These are phyloP conservation scores for Ustilago hordei DNA, from an alignment of 1,284 basidiomycete species.

Conservation along the genomic window DNA sequence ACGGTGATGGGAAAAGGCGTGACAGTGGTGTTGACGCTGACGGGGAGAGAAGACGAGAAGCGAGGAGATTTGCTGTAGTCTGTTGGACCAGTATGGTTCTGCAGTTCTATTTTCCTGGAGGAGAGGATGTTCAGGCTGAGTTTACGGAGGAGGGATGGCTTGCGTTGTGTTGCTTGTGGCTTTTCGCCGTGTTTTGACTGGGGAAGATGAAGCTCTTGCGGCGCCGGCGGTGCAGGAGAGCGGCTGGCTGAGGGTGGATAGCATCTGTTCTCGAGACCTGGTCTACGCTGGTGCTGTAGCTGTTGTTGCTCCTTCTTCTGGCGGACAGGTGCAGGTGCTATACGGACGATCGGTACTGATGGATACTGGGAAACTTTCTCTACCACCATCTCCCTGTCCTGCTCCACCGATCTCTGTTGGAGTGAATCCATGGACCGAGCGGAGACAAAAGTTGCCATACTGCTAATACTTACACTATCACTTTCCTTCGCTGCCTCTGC, in stretches of 20 bases:
- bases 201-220: not conserved
- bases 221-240: not conserved
- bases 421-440: not conserved
- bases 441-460: not conserved
- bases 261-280: not conserved
- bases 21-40: not conserved
- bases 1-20: slow-evolving; percentile 3
- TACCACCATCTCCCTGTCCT: no score
- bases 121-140: not conserved
- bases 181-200: not conserved
- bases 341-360: no score
- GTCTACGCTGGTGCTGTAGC: not conserved
- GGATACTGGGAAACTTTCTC: no score
- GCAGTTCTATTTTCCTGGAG: not conserved
- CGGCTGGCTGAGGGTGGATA: not conserved
- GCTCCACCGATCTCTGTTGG: not conserved
- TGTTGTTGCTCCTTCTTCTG: not conserved
- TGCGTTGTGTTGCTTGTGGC: not conserved
- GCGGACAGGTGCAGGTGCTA: no score
- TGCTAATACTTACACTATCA: not conserved
- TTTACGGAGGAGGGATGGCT: slow-evolving; percentile 7
- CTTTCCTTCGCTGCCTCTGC: not conserved
- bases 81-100: not conserved
- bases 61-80: slow-evolving; percentile 12
- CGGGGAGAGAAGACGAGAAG: not conserved